Evolutionary conservation across 257 asterid species (phyloP).

Genomic region (Mentha longifolia): DNA sequence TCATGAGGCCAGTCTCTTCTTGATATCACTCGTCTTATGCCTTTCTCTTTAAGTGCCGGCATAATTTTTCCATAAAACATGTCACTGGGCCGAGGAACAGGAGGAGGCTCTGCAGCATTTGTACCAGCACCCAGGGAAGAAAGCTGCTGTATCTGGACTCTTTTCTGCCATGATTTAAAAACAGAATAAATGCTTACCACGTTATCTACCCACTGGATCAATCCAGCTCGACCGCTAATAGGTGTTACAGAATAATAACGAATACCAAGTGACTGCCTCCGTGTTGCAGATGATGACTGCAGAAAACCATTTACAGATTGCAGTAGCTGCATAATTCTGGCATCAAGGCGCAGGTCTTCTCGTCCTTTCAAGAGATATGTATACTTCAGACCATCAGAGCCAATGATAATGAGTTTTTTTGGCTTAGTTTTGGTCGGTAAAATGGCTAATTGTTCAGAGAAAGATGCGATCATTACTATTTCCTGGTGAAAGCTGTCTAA

Average conservation of each 20-base stretch:
- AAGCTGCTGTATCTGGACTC: slow-evolving; percentile 75
- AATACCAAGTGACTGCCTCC: slow-evolving; percentile 72
- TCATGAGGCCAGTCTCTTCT: slow-evolving; percentile 99
- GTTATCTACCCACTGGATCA: slow-evolving; percentile 98
- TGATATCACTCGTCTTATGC: slow-evolving; percentile 93
- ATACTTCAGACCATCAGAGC: slow-evolving; percentile 91
- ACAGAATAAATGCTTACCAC: slow-evolving; percentile 88
- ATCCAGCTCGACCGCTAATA: slow-evolving; percentile 97
- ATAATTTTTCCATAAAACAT: slow-evolving; percentile 97
- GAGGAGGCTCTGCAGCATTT: slow-evolving; percentile 64
- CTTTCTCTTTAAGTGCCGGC: slow-evolving; percentile 98
- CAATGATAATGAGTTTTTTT: slow-evolving; percentile 77
- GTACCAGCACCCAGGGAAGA: slow-evolving; percentile 63
- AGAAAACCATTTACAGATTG: slow-evolving; percentile 93
- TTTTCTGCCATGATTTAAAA: slow-evolving; percentile 95
- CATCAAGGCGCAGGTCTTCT: slow-evolving; percentile 99
- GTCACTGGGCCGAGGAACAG: slow-evolving; percentile 97
- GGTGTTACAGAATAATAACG: slow-evolving; percentile 97
- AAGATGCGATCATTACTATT: slow-evolving; percentile 77
- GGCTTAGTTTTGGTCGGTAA: slow-evolving; percentile 98
- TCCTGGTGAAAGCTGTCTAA: slow-evolving; percentile 55
- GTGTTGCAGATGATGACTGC: slow-evolving; percentile 72
- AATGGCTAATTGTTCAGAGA: slow-evolving; percentile 72
- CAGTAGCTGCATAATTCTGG: slow-evolving; percentile 97
- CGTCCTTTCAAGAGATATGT: slow-evolving; percentile 98